These are phyloP conservation scores for Gossypium trilobum DNA, from an alignment of 441 rosid species.

Conservation along the genomic window DNA sequence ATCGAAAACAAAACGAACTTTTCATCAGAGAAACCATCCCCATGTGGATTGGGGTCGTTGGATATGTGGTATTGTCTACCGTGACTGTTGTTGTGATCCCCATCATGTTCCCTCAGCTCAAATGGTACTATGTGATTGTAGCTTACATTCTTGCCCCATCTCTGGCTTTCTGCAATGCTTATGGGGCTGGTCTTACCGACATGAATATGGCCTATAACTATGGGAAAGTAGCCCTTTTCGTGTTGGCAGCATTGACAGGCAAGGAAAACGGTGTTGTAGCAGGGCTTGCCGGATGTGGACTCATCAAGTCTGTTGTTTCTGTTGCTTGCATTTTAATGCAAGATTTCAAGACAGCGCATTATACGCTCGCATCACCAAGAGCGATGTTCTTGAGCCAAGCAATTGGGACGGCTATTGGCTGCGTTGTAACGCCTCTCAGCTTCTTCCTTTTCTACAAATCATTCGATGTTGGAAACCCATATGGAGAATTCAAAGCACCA, in stretches of 20 bases:
- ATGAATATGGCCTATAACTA: conserved; percentile 69
- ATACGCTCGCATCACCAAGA: conserved; percentile 50
- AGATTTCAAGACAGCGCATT: conserved; percentile 56
- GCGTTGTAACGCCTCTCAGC: conserved; percentile 43
- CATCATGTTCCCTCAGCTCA: conserved; percentile 53
- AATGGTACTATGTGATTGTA: conserved; percentile 48
- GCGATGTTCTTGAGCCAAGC: conserved; percentile 62
- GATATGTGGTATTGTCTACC: conserved; percentile 37
- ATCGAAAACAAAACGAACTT: conserved; percentile 34
- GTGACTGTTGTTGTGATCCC: conserved; percentile 43
- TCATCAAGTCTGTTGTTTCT: conserved; percentile 50
- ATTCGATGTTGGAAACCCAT: conserved; percentile 49
- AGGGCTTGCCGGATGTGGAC: conserved; percentile 56
- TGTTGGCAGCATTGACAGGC: conserved; percentile 48
- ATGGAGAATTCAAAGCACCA: conserved; percentile 61
- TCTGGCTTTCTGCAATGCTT: conserved; percentile 62
- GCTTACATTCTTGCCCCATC: conserved; percentile 57
- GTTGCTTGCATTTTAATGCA: conserved; percentile 65
- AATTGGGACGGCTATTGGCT: conserved; percentile 48
- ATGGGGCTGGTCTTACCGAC: conserved; percentile 64
- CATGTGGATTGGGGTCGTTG: conserved; percentile 39
- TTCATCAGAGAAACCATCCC: conserved; percentile 55
- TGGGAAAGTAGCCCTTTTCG: conserved; percentile 58
- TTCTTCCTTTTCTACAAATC: conserved; percentile 61
- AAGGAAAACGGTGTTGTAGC: conserved; percentile 49